These are phyloP conservation scores for Boletus bicolor DNA, from an alignment of 768 basidiomycete species.

Conservation along the genomic window DNA sequence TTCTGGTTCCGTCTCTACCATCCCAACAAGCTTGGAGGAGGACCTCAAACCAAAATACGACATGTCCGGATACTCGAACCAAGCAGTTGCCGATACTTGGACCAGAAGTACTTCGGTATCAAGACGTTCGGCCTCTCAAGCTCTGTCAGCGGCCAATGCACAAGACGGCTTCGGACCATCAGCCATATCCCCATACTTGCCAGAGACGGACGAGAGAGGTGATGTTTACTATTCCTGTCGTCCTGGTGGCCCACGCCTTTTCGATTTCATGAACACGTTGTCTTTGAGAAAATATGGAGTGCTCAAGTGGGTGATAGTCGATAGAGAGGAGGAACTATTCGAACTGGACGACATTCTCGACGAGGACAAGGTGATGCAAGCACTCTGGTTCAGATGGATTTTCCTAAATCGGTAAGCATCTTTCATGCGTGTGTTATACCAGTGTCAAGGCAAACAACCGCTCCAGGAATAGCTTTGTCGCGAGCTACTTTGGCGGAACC, in stretches of 20 bases:
- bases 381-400: conserved; percentile 77
- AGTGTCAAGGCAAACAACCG: neutral
- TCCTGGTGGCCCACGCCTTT: conserved; percentile 61
- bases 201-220: conserved; percentile 43
- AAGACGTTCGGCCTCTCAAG: conserved; percentile 12
- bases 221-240: conserved; percentile 60
- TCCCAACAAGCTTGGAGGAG: conserved; percentile 14
- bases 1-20: conserved; percentile 1
- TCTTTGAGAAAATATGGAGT: conserved; percentile 62
- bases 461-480: conserved; percentile 51
- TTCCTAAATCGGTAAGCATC: conserved; percentile 51
- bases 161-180: conserved; percentile 51
- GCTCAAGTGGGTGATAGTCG: conserved; percentile 64
- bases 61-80: neutral
- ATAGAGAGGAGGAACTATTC: conserved; percentile 74
- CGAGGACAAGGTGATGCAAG: conserved; percentile 76
- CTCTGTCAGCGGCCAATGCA: conserved; percentile 27
- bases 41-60: conserved; percentile 23
- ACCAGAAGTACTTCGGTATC: conserved; percentile 6
- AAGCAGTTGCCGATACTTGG: neutral
- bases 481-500: conserved; percentile 51
- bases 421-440: neutral
- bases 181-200: conserved; percentile 48
- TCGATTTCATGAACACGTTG: conserved; percentile 58
- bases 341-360: conserved; percentile 68